Percentiles rank a stretch among this genome's conserved stretches.
Conservation (phyloP, 164 flowering plant species). For the Litsea cubeba region DNA sequence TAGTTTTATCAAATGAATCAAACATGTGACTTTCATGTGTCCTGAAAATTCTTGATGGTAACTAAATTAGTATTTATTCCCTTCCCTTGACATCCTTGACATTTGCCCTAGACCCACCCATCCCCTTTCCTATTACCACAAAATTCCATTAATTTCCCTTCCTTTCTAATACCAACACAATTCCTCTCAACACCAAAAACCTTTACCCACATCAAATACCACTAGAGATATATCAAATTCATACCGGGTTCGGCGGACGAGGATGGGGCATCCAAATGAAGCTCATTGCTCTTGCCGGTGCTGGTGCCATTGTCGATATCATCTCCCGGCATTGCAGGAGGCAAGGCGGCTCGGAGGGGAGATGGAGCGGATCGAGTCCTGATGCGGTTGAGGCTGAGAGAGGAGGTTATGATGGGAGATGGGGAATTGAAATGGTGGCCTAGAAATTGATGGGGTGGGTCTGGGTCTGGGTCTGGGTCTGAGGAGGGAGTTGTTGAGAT, state of each 20-base stretch:
- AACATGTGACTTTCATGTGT: neutral
- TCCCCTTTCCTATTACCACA: neutral
- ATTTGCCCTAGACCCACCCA: neutral
- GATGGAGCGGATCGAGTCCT: slow-evolving; percentile 40
- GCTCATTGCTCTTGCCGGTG: neutral
- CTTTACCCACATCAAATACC: neutral
- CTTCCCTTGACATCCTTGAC: neutral
- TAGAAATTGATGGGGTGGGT: no score
- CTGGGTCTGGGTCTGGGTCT: no score
- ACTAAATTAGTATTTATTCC: neutral
- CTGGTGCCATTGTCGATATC: neutral
- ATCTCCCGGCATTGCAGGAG: slow-evolving; percentile 1
- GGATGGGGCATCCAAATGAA: neutral
- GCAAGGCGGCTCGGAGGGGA: slow-evolving; percentile 27
- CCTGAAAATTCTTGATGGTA: neutral
- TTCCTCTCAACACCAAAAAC: neutral
- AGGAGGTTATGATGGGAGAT: slow-evolving; percentile 34
- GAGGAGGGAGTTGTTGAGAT: no score
- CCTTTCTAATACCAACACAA: neutral
- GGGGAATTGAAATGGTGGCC: slow-evolving; percentile 9
- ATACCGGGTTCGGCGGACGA: neutral
- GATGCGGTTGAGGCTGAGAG: slow-evolving; percentile 58
- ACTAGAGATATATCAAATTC: no score
- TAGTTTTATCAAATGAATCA: no score
- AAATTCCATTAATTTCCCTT: no score